Percentiles rank a stretch among this genome's conserved stretches.
Evolutionary conservation across 2,329 filamentous ascomycete species (phyloP).

Genomic region (Colletotrichum sp.): DNA sequence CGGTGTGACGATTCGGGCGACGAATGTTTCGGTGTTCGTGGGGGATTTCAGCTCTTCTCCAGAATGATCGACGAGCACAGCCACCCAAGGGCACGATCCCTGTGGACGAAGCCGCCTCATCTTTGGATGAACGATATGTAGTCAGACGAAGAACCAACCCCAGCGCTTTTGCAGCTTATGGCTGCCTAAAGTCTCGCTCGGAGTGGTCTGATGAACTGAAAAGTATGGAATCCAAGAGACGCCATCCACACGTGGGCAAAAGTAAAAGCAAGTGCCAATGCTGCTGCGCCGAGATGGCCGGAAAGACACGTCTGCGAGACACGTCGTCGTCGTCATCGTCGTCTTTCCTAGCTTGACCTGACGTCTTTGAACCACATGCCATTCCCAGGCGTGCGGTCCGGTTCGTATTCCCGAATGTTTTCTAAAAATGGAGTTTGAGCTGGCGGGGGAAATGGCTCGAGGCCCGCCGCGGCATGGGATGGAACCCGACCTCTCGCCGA

Average conservation of each 20-base stretch:
- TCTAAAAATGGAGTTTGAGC: constrained; percentile 14
- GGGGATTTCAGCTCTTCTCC: not conserved
- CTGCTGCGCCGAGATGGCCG: not conserved
- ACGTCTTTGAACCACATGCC: not conserved
- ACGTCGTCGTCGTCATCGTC: not conserved
- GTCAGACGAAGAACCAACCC: not conserved
- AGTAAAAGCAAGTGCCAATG: not conserved
- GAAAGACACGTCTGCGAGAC: not conserved
- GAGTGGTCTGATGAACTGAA: not conserved
- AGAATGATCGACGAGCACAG: constrained; percentile 13
- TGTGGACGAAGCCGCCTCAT: not conserved
- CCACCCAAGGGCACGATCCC: not conserved
- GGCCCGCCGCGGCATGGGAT: not conserved
- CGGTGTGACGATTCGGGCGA: not conserved
- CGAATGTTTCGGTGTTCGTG: not conserved
- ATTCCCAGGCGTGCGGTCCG: constrained; percentile 4
- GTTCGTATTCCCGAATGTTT: constrained; percentile 6
- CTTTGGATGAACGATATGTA: constrained; percentile 1
- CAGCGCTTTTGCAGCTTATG: not conserved
- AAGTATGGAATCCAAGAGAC: not conserved
- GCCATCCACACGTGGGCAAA: not conserved
- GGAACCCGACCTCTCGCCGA: not conserved
- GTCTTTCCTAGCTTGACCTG: not conserved
- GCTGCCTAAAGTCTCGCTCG: not conserved
- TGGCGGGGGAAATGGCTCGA: not conserved